phyloP scores from a whole-genome alignment of 805 yeast species.

The Kazachstania taianensis region DNA sequence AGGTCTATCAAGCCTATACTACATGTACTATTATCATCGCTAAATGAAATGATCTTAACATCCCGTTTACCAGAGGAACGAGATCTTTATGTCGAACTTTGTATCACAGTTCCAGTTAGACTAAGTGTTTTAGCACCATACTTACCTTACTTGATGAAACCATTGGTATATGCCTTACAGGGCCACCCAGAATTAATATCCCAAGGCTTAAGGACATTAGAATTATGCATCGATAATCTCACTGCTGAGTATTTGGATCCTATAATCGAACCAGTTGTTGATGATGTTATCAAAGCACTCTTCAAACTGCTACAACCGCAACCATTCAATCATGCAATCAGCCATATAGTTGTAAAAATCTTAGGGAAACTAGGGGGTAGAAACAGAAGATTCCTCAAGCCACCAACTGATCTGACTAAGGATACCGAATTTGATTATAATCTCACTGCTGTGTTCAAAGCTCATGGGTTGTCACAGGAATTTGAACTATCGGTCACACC shows the following conservation, averaged over 20 bases:
- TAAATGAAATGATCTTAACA: slow-evolving; percentile 71
- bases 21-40: slow-evolving; percentile 75
- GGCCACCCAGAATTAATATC: slow-evolving; percentile 86
- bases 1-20: slow-evolving; percentile 86
- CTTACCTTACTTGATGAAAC: slow-evolving; percentile 76
- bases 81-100: slow-evolving; percentile 88
- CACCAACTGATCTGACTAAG: slow-evolving; percentile 56
- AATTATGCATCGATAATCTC: slow-evolving; percentile 88
- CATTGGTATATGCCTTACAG: slow-evolving; percentile 80
- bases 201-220: slow-evolving; percentile 91
- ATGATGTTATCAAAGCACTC: slow-evolving; percentile 85
- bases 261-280: slow-evolving; percentile 89
- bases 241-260: slow-evolving; percentile 97
- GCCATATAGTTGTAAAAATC: slow-evolving; percentile 88
- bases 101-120: slow-evolving; percentile 92
- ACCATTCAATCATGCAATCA: slow-evolving; percentile 90
- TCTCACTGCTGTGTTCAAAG: slow-evolving; percentile 53
- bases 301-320: slow-evolving; percentile 87
- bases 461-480: slow-evolving; percentile 55
- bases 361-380: slow-evolving; percentile 95
- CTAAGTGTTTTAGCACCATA: slow-evolving; percentile 91
- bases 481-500: slow-evolving; percentile 75
- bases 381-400: slow-evolving; percentile 73
- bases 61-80: slow-evolving; percentile 85
- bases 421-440: slow-evolving; percentile 53